Evolutionary conservation across 1,284 basidiomycete genomes (phyloP).

Genomic region (Cronartium ribicola): DNA sequence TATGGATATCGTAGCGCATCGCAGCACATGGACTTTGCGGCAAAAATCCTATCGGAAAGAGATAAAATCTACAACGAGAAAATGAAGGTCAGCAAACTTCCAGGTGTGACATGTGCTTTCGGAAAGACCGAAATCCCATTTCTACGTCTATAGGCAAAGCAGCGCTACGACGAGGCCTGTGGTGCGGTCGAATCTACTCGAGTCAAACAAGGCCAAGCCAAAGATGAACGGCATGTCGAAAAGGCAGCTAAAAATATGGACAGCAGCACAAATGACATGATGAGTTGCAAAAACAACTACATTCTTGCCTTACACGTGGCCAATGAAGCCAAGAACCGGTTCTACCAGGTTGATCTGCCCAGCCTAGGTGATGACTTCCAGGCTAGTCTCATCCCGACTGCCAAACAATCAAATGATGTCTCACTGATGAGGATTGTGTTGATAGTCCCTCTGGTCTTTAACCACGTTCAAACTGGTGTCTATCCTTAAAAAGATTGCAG

Average conservation of each 20-base stretch:
- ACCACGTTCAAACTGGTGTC: constrained; percentile 28
- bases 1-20: neutral
- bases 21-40: constrained; percentile 66
- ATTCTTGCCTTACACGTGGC: constrained; percentile 65
- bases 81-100: constrained; percentile 58
- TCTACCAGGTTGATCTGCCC: constrained; percentile 65
- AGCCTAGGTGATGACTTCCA: constrained; percentile 60
- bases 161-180: constrained; percentile 77
- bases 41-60: constrained; percentile 65
- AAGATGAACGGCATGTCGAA: constrained; percentile 70
- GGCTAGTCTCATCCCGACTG: constrained; percentile 40
- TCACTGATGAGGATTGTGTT: neutral
- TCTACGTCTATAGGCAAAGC: constrained; percentile 59
- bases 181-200: constrained; percentile 56
- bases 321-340: constrained; percentile 65
- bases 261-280: constrained; percentile 68
- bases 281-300: constrained; percentile 73
- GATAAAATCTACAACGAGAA: constrained; percentile 66
- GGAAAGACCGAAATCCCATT: neutral
- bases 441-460: constrained; percentile 37
- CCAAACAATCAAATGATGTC: neutral
- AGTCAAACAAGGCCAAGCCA: constrained; percentile 49
- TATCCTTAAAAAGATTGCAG: constrained; percentile 16
- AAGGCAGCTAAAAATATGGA: constrained; percentile 67
- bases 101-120: neutral